Evolutionary conservation across 805 yeast species (phyloP).

Genomic region (Spathaspora passalidarum): DNA sequence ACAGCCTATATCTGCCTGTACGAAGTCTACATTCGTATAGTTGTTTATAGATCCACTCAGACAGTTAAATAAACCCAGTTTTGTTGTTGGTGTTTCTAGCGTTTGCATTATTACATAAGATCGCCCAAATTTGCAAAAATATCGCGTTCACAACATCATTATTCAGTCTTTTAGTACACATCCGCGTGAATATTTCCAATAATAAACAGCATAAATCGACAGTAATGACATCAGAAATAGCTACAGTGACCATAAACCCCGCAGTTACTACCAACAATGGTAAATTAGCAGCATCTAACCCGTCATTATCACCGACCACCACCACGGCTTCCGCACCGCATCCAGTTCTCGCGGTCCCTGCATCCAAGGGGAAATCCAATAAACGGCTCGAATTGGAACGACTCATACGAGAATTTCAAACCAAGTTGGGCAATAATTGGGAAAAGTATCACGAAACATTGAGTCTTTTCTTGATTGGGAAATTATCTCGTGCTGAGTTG

Average conservation of each 20-base stretch:
- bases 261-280: slow-evolving; percentile 4
- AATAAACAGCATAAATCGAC: not conserved
- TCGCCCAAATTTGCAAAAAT: too few relatives aligned
- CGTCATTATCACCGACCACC: not conserved
- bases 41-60: not conserved
- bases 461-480: slow-evolving; percentile 73
- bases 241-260: slow-evolving; percentile 2
- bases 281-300: not conserved
- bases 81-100: not conserved
- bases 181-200: not conserved
- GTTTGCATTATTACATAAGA: too few relatives aligned
- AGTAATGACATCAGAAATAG: slow-evolving; percentile 2
- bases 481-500: slow-evolving; percentile 73
- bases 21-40: not conserved
- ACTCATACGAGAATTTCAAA: slow-evolving; percentile 71
- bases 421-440: slow-evolving; percentile 77
- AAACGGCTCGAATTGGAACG: slow-evolving; percentile 34
- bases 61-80: not conserved
- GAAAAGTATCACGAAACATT: slow-evolving; percentile 78
- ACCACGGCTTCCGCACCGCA: not conserved
- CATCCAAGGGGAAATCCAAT: slow-evolving; percentile 9
- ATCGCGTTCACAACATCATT: too few relatives aligned
- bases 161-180: too few relatives aligned
- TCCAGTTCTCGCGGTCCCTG: not conserved
- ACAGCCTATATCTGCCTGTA: not conserved